A percentile compares a stretch with the other conserved stretches of the same genome.
These are phyloP conservation scores for Kodamaea leandrae DNA, from an alignment of 805 yeast species.

Conservation along the genomic window DNA sequence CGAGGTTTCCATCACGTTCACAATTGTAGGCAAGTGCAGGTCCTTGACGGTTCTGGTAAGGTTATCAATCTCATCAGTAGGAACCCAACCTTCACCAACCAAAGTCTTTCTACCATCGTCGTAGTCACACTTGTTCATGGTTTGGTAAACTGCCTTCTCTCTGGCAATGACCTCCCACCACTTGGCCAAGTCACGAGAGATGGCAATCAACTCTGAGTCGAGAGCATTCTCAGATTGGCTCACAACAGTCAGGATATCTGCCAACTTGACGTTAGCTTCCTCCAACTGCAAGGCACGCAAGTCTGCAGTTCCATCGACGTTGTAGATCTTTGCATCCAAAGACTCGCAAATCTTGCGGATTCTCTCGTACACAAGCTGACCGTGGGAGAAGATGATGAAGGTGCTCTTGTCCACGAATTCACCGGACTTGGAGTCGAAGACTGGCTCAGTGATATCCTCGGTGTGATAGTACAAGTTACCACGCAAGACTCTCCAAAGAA, in stretches of 20 bases:
- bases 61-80: conserved; percentile 67
- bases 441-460: conserved; percentile 65
- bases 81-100: conserved; percentile 97
- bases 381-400: conserved; percentile 90
- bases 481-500: conserved; percentile 88
- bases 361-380: conserved; percentile 66
- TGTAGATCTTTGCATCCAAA: conserved; percentile 75
- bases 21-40: conserved; percentile 55
- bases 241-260: conserved; percentile 36
- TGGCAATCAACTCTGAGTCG: conserved; percentile 71
- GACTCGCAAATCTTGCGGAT: conserved; percentile 86
- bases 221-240: conserved; percentile 59
- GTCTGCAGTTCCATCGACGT: conserved; percentile 44
- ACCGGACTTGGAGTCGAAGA: conserved; percentile 60
- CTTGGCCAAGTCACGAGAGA: conserved; percentile 68
- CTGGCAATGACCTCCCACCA: conserved; percentile 63
- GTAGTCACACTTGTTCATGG: conserved; percentile 76
- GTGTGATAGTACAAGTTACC: conserved; percentile 84
- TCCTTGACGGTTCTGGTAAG: conserved; percentile 67
- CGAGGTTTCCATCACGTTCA: conserved; percentile 59
- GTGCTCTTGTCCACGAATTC: conserved; percentile 68
- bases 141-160: conserved; percentile 79
- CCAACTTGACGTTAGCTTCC: conserved; percentile 26
- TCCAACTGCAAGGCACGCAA: conserved; percentile 31
- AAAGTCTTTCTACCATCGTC: conserved; percentile 82